Base-by-base conservation (phyloP, 805 yeast genomes). In the Yarrowia sp. region DNA sequence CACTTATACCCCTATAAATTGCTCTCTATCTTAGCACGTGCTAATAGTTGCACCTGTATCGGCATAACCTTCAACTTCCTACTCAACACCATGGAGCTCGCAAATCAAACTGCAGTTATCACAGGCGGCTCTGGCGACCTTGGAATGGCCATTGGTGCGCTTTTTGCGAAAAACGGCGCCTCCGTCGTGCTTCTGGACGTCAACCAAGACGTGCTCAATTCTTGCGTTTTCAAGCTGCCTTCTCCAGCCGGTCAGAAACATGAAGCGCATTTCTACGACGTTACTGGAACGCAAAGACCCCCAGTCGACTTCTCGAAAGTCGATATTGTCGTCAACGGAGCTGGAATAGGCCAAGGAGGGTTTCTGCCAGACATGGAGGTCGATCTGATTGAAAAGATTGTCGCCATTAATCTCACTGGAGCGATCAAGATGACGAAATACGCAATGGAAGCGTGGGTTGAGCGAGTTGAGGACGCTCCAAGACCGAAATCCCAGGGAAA, bases 101-200 rank as follows among this genome's bases (percentile, higher is more conserved):
- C 55, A 2, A 21, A n/a, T 3, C 55, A 47, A 16, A 61, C 47
- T 16, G 64, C 66, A n/a, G 61, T 68, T 29, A 46, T 86, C 2
- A 86, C 90, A 0, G 94, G 94, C 0, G 91, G 86, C 0, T 84
- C 91, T 0, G 73, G 80, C 42, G 93, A 93, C 0, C 74, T 87
- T 8, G 94, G 94, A 0, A 72, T 76, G 5, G 78, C 79, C 0
- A 80, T 88, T 16, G 85, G 90, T 0, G 65, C 68, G 31, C 69
- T 66, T 27, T 73, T 87, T 22, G 81, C 89, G 0, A 53, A 64
- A 0, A 66, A 74, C 24, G 92, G 92, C 1, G 79, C 81, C 27
- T 74, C 74, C 19, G 73, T 84, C 4, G 76, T 84, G 0, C 68
- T 87, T n/a, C 64, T 84, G 8, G 80, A 89, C 0, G 70, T 88